These are phyloP conservation scores for Collybia nuda DNA, from an alignment of 768 basidiomycete species.

Conservation along the genomic window DNA sequence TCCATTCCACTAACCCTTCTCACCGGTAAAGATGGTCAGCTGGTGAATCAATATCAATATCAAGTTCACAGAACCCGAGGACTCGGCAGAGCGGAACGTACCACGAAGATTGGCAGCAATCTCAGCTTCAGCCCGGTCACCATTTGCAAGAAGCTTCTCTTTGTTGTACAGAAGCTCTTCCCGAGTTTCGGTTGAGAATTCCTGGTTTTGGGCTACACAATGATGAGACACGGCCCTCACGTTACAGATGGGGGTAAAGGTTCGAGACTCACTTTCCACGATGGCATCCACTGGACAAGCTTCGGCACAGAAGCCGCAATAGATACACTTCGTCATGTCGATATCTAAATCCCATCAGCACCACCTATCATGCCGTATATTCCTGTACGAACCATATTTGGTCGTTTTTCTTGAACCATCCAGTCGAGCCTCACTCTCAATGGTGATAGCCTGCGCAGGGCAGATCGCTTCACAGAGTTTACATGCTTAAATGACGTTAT, in stretches of 20 bases:
- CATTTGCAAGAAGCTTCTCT: constrained; percentile 95
- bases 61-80: constrained; percentile 19
- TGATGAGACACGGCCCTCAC: constrained; percentile 1
- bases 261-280: constrained; percentile 80
- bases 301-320: constrained; percentile 99
- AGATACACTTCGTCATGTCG: constrained; percentile 99
- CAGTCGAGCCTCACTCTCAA: constrained; percentile 93
- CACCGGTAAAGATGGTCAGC: constrained; percentile 89
- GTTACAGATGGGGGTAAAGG: neutral
- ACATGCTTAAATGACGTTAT: constrained; percentile 62
- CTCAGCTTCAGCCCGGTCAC: constrained; percentile 95
- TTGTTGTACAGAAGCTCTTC: constrained; percentile 99
- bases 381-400: constrained; percentile 74
- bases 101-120: constrained; percentile 92
- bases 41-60: constrained; percentile 27
- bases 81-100: constrained; percentile 30
- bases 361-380: constrained; percentile 3
- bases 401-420: constrained; percentile 97
- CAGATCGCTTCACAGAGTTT: constrained; percentile 99
- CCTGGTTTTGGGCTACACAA: constrained; percentile 89
- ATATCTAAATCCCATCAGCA: constrained; percentile 60
- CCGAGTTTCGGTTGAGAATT: constrained; percentile 95
- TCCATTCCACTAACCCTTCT: constrained; percentile 19
- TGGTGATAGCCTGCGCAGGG: constrained; percentile 98
- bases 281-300: constrained; percentile 99